These are phyloP conservation scores for Entophlyctis luteolus DNA, from an alignment of 192 early-diverging fungal species.

Conservation along the genomic window DNA sequence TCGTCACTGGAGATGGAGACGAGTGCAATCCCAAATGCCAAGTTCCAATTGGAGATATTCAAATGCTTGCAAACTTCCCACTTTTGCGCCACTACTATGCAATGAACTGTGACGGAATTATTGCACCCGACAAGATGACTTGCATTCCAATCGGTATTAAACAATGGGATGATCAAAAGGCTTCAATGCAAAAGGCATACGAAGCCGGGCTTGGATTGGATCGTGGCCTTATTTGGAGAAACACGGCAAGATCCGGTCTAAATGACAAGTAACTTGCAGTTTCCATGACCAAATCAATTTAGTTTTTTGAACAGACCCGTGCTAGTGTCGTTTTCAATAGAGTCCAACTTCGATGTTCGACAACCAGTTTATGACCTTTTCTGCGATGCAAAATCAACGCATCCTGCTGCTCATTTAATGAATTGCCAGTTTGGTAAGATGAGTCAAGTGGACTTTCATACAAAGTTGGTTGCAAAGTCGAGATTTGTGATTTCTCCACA, in stretches of 20 bases:
- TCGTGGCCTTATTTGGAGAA: neutral
- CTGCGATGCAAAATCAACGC: slow-evolving; percentile 3
- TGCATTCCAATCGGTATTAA: slow-evolving; percentile 21
- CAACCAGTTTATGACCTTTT: slow-evolving; percentile 9
- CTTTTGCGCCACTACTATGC: neutral
- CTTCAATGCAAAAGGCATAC: neutral
- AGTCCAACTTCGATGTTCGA: neutral
- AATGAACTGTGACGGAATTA: neutral
- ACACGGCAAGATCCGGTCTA: neutral
- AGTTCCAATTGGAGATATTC: neutral
- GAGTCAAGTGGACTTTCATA: slow-evolving; percentile 4
- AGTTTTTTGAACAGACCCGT: neutral
- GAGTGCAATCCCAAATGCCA: neutral
- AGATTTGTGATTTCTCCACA: slow-evolving; percentile 24
- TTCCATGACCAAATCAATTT: neutral
- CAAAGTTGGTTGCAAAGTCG: neutral
- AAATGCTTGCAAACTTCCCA: neutral
- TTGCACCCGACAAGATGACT: neutral
- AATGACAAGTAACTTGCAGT: neutral
- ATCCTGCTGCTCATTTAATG: neutral
- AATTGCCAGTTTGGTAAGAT: neutral
- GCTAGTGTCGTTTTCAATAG: slow-evolving; percentile 1
- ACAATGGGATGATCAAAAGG: neutral
- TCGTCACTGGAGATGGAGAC: neutral
- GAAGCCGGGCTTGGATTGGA: neutral